Evolutionary conservation across 2,329 filamentous ascomycete genomes (phyloP).

Genomic region (Scleromitrula shiraiana): DNA sequence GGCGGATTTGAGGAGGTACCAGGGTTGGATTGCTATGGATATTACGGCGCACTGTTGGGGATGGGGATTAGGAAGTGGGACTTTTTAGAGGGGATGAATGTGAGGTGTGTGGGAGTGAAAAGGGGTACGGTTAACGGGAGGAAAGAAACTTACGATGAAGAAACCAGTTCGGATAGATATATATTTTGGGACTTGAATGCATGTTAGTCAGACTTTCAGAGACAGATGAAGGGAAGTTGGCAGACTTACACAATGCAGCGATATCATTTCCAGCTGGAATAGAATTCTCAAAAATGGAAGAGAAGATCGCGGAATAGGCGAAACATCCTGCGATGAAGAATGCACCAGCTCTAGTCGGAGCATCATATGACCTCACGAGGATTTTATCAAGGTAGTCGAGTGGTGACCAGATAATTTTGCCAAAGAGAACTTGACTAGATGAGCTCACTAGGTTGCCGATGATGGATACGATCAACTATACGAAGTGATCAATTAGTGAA

Average conservation of each 20-base stretch:
- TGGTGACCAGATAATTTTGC: constrained; percentile 32
- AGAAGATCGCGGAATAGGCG: constrained; percentile 36
- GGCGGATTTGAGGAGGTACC: constrained; percentile 32
- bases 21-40: constrained; percentile 32
- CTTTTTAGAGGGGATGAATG: too few relatives aligned
- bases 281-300: constrained; percentile 36
- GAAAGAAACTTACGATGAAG: too few relatives aligned
- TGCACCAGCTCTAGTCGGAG: constrained; percentile 32
- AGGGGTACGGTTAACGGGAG: too few relatives aligned
- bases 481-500: not conserved
- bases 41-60: constrained; percentile 31
- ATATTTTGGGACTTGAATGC: constrained; percentile 30
- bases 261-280: constrained; percentile 35
- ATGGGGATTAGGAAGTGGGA: too few relatives aligned
- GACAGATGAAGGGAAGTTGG: not conserved
- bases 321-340: constrained; percentile 37
- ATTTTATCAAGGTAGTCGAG: constrained; percentile 31
- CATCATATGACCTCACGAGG: constrained; percentile 30
- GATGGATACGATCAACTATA: constrained; percentile 29
- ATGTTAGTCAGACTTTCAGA: not conserved
- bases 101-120: too few relatives aligned
- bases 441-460: constrained; percentile 35
- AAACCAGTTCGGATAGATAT: constrained; percentile 34
- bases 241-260: constrained; percentile 25
- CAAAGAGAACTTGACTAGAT: constrained; percentile 28